A percentile compares a stretch with the other conserved stretches of the same genome.
Conservation (phyloP, 371 early-diverging fungal genomes). For the Chytridium lagenaria region DNA sequence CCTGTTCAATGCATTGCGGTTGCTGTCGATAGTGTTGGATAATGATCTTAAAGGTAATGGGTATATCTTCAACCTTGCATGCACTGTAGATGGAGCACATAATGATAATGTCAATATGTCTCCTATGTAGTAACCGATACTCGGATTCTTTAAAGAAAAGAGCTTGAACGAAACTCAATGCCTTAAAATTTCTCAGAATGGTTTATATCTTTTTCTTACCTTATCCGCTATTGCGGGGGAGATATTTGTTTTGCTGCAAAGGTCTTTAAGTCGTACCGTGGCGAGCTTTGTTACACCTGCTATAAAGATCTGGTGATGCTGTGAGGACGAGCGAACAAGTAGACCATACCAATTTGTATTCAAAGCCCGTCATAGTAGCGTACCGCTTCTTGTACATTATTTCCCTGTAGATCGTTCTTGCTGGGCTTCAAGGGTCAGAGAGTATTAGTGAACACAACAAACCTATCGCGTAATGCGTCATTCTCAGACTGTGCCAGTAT, state of each 20-base stretch:
- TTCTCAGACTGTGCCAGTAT: not conserved
- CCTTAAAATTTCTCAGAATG: not conserved
- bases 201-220: not conserved
- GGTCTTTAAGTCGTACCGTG: not conserved
- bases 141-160: not conserved
- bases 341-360: not conserved
- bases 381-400: not conserved
- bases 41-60: not conserved
- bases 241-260: not conserved
- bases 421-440: not conserved
- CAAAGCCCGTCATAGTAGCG: not conserved
- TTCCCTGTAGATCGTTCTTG: not conserved
- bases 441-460: too few species aligned
- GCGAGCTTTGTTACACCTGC: not conserved
- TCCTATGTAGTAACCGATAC: not conserved
- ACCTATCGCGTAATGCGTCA: not conserved
- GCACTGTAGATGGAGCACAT: conserved; percentile 13
- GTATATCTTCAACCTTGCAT: not conserved
- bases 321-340: too few species aligned
- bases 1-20: conserved; percentile 7
- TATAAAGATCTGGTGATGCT: conserved; percentile 1
- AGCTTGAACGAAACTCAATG: not conserved
- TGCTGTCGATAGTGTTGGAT: not conserved
- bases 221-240: not conserved
- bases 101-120: conserved; percentile 1